Evolutionary conservation across 768 basidiomycete genomes (phyloP), one percentile per base, ranked within the genome.

Genomic region (Boletus rufocinnamomeus): DNA sequence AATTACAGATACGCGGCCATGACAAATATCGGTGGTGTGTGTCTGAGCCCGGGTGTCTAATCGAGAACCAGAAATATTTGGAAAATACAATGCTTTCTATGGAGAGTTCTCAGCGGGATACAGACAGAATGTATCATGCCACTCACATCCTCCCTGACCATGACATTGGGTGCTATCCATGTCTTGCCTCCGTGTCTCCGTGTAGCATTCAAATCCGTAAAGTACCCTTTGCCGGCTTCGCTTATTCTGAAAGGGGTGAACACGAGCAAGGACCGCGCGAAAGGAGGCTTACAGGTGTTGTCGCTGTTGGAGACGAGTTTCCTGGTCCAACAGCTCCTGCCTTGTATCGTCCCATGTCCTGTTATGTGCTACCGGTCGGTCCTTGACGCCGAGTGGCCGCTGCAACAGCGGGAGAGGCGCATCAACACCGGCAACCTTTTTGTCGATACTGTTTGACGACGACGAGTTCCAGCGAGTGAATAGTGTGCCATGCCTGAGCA

Each of bases 51-150:
- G 75, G 35, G 79, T 80, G 59, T 78, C 79, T 40, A 98, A 72
- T 28, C 84, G 79, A 49, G 82, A 87, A 0, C 96, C 96, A 2
- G 75, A 73, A 28, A 98, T 83, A 67, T 97, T 86, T 3, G 96
- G 96, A 56, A 98, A 87, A 75, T 95, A 97, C 4, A 95, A 77
- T 17, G 96, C 86, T 87, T 87, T 90, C 95, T 98, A 68, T 6
- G 14, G 19, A 21, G 4, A 23, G 13, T 50, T 4, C n/a, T 60
- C 30, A 58, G 41, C 54, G 4, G 4, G 11, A 41, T 30, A n/a
- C 14, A 28, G 11, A 38, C 21, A 50, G 27, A 35, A 45, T 14
- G 37, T 21, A 46, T 28, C 48, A 45, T n/a, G 23, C 11, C 30
- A 80, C 91, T 64, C 68, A 95, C 95, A 63, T 96, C 93, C 76